Evolutionary conservation across 129 eudicot genomes (phyloP), one percentile per base, ranked within the genome.

Genomic region (Sambucus nigra): DNA sequence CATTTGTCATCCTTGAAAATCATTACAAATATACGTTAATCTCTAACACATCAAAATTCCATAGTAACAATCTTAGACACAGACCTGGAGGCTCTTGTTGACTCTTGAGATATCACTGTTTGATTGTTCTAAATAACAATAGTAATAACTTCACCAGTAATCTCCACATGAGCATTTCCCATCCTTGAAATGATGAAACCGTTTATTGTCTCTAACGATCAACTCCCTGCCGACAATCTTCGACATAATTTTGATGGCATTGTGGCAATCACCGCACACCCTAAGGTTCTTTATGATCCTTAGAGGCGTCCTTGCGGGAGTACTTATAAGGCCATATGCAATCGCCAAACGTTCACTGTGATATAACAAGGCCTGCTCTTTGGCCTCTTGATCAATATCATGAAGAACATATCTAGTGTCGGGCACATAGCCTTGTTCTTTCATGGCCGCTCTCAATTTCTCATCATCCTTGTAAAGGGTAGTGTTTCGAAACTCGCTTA

Each of bases 141-240:
- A 40, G 13, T 7, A 14, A 14, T 14, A 7, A 7, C 46, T 42
- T 42, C 48, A 42, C 48, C 48, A 42, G 20, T 42, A 42, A 42
- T 42, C 48, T 42, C 48, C 48, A 1, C 48, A 42, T 4, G 48
- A 42, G 48, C 48, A 42, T n/a, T 42, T 42, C 18, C 48, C 48
- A n/a, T 42, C 48, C 48, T 42, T 42, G 48, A 42, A 42, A 42
- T 42, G 48, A 42, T 42, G 48, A n/a, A 42, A 42, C 18, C 48
- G 48, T 15, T 42, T 42, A 16, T 42, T 42, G 48, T 42, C 48
- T 42, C 48, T 42, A 16, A 42, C 48, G 16, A 42, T 42, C 20
- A 42, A 16, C 20, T 42, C 48, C 48, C 48, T 42, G 2, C 48
- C 48, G 4, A 42, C 48, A 42, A 42, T 42, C 48, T 16, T 42